Percentiles rank a stretch among this genome's conserved stretches.
Evolutionary conservation across 129 eudicot species (phyloP).

Genomic region (Ambrosia artemisiifolia): DNA sequence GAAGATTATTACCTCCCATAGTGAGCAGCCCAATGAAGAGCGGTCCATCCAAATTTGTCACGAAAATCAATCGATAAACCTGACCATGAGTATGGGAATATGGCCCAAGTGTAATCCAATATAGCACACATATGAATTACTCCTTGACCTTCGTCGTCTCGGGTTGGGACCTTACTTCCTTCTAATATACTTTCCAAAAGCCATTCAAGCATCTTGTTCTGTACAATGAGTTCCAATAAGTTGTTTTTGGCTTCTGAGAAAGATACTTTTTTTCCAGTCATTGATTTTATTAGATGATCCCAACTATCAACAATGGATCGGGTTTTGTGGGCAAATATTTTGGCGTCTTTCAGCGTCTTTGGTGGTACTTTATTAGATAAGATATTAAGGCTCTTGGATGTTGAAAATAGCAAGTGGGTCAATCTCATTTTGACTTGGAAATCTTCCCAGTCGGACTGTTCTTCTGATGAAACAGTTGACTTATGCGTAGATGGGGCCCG

Average conservation of each 20-base stretch:
- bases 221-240: constrained; percentile 69
- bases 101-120: constrained; percentile 86
- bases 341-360: constrained; percentile 61
- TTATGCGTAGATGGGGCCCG: constrained; percentile 43
- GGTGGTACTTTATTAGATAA: constrained; percentile 51
- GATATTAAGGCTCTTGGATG: constrained; percentile 62
- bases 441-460: constrained; percentile 54
- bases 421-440: constrained; percentile 69
- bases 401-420: constrained; percentile 76
- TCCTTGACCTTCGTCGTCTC: constrained; percentile 93
- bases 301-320: constrained; percentile 55
- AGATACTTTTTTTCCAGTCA: constrained; percentile 43
- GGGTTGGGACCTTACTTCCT: constrained; percentile 48
- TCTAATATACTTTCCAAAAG: constrained; percentile 69
- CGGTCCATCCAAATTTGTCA: constrained; percentile 95
- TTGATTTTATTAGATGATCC: constrained; percentile 48
- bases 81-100: constrained; percentile 69
- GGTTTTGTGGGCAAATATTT: constrained; percentile 56
- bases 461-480: constrained; percentile 30
- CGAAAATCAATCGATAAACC: constrained; percentile 88
- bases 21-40: constrained; percentile 99
- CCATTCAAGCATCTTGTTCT: constrained; percentile 79
- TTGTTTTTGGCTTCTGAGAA: constrained; percentile 53
- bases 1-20: constrained; percentile 62
- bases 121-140: constrained; percentile 90